Evolutionary conservation across 2,329 filamentous ascomycete genomes (phyloP).

Genomic region (Colletotrichum agaves): DNA sequence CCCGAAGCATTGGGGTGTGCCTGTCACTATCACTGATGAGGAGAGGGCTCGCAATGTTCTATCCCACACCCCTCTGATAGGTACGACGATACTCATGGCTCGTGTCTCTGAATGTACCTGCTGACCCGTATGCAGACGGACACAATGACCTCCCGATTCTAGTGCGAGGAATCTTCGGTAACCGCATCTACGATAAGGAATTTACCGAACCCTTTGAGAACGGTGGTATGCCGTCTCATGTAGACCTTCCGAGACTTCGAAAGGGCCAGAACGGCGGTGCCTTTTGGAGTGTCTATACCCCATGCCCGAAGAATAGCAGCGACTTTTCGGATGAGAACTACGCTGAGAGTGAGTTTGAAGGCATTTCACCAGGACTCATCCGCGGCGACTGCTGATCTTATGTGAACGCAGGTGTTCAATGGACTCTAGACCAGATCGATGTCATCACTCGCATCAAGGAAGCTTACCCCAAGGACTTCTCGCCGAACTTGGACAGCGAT

Average conservation of each 20-base stretch:
- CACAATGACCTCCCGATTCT: constrained; percentile 88
- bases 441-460: constrained; percentile 72
- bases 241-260: constrained; percentile 81
- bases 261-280: constrained; percentile 80
- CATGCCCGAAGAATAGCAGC: constrained; percentile 77
- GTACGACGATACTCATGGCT: constrained; percentile 44
- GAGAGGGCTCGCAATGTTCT: constrained; percentile 59
- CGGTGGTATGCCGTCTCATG: constrained; percentile 75
- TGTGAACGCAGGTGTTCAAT: constrained; percentile 63
- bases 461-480: constrained; percentile 76
- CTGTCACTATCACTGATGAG: constrained; percentile 48
- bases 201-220: constrained; percentile 82
- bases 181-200: constrained; percentile 79
- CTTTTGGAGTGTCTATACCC: constrained; percentile 92
- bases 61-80: constrained; percentile 59
- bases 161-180: constrained; percentile 73
- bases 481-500: constrained; percentile 68
- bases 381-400: neutral
- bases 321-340: constrained; percentile 82
- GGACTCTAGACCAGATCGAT: constrained; percentile 81
- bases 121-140: constrained; percentile 68
- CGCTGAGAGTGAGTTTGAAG: constrained; percentile 63
- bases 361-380: neutral
- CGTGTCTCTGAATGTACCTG: neutral
- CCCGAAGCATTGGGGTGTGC: constrained; percentile 42